Evolutionary conservation across 805 yeast genomes (phyloP), one percentile per base, ranked within the genome.

Genomic region (Barnettozyma sucrosica): DNA sequence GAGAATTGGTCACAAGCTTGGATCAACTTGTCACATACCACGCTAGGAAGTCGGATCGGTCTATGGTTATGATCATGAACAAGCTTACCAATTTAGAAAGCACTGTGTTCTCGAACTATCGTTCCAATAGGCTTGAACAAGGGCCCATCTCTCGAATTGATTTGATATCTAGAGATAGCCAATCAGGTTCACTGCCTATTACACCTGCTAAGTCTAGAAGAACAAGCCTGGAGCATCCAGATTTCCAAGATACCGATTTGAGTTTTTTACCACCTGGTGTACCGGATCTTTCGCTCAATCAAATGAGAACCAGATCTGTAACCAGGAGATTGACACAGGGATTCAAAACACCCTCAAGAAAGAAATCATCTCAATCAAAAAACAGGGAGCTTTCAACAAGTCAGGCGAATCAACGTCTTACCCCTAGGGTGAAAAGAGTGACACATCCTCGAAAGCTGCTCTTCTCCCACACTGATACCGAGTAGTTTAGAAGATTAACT

Each of bases 151-250:
- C 24, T 3, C 21, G 14, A 18, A 34, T 34, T 18, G 10, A 6
- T 10, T 34, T 34, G 23, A 10, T 4, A 18, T 34, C 13, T 20
- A 34, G 14, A 14, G 37, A 37, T 5, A 10, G 11, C 14, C 26
- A 13, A n/a, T n/a, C 26, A 7, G 20, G 11, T 28, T 21, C 41
- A 14, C 11, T 20, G n/a, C 41, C 41, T 4, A 16, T 37, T 10
- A 37, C 41, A 21, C 41, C 41, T 20, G 41, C 26, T 7, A 18
- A 23, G 26, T 37, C 41, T n/a, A 25, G 43, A 19, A 40, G 34
- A 40, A 25, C 43, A 4, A 40, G 43, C 14, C 9, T 10, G 19
- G 30, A 21, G 18, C 16, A 38, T 20, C 30, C n/a, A 7, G 20
- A 38, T 11, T 11, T 14, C 11, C 16, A 28, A 11, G 16, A 28